These are phyloP conservation scores for Colletotrichum orchidophilum DNA, from an alignment of 2,329 filamentous ascomycete genomes.

Conservation along the genomic window DNA sequence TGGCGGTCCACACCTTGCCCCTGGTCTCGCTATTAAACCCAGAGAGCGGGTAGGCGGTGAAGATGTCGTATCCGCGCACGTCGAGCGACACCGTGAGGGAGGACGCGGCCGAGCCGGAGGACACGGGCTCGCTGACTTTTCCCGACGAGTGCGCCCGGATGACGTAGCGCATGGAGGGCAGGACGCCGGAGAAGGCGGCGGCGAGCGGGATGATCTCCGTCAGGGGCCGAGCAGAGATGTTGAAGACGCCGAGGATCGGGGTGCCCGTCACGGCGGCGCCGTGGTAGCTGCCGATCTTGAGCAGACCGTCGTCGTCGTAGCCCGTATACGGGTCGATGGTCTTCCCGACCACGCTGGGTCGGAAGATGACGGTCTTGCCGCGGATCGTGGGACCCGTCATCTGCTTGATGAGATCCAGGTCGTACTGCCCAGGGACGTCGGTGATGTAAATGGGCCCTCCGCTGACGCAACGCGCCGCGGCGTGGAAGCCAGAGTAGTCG, in stretches of 20 bases:
- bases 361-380: slow-evolving; percentile 81
- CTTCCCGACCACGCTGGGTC: slow-evolving; percentile 79
- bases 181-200: slow-evolving; percentile 76
- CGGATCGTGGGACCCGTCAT: slow-evolving; percentile 80
- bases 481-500: slow-evolving; percentile 83
- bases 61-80: slow-evolving; percentile 79
- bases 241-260: slow-evolving; percentile 86
- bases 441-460: slow-evolving; percentile 96
- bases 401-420: slow-evolving; percentile 77
- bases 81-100: slow-evolving; percentile 72
- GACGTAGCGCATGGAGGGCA: slow-evolving; percentile 69
- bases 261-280: slow-evolving; percentile 73
- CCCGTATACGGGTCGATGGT: slow-evolving; percentile 77
- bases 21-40: slow-evolving; percentile 59
- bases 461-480: slow-evolving; percentile 86
- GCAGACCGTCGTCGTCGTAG: slow-evolving; percentile 76
- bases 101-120: slow-evolving; percentile 51
- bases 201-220: slow-evolving; percentile 76
- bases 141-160: slow-evolving; percentile 78
- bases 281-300: slow-evolving; percentile 84
- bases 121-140: slow-evolving; percentile 63
- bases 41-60: slow-evolving; percentile 76
- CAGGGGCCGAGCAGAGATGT: slow-evolving; percentile 70
- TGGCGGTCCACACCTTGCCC: slow-evolving; percentile 65
- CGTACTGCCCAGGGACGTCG: slow-evolving; percentile 84